Evolutionary conservation across 257 asterid species (phyloP), one percentile per base, ranked within the genome.

Genomic region (Fraxinus cuspidata): DNA sequence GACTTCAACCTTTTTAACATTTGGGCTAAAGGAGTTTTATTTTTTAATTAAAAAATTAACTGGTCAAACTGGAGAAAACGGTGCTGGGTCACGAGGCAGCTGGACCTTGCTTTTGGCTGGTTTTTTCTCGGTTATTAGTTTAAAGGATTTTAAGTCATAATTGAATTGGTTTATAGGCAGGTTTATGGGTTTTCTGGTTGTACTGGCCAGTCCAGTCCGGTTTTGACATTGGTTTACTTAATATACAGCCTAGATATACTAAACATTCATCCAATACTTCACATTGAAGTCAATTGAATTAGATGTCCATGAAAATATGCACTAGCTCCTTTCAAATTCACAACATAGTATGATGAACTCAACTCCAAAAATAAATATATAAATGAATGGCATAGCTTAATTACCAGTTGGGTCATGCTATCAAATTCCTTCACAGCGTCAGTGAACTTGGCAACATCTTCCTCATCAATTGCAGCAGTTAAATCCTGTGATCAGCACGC

Each of bases 381-480:
- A 19, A 56, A 31, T 21, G 23, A 53, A 37, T 11, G n/a, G 18
- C 47, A 42, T 29, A 66, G 40, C 72, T 70, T 71, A 72, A 84
- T 82, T 79, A 88, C 92, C 87, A 88, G 84, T 70, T 75, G 86
- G 72, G 90, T 86, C 88, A 88, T 84, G 86, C 91, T 88, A 75
- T 88, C 91, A 51, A 70, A 88, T 78, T 88, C 89, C 83, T 86
- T 88, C 77, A 88, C 80, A 32, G 91, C 89, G 74, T 81, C 87
- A 47, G 91, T 88, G 67, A 88, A 88, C 83, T 84, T 85, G 31
- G 87, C 76, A 78, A 85, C 63, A 80, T 88, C 91, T 82, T 85
- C 91, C 82, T 88, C 91, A 82, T 88, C 91, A 80, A 85, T 53
- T 29, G 91, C 84, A 72, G 90, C 44, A 77, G 92, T 87, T 74